phyloP scores from a whole-genome alignment of 1,284 basidiomycete genomes.

The Fistulinella staudtii region DNA sequence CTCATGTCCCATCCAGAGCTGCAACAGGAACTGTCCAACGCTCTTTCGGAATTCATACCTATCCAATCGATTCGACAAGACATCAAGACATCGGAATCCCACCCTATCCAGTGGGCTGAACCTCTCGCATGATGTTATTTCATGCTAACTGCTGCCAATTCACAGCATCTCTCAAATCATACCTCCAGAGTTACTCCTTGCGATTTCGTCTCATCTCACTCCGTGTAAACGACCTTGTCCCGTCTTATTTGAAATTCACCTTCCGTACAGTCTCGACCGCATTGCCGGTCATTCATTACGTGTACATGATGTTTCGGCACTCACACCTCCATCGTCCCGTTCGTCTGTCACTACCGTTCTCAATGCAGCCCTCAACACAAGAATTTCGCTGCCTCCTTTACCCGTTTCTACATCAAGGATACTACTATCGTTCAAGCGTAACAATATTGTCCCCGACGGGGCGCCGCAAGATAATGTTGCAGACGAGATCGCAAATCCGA shows the following conservation, averaged over 20 bases:
- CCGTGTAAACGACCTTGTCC: conserved; percentile 35
- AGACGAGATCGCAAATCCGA: conserved; percentile 2
- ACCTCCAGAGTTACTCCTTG: conserved; percentile 54
- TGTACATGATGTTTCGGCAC: conserved; percentile 13
- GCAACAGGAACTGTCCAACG: conserved; percentile 21
- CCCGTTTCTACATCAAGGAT: conserved; percentile 18
- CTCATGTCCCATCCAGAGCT: conserved; percentile 17
- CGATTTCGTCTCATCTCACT: conserved; percentile 52
- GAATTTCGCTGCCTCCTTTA: conserved; percentile 27
- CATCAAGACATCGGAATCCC: conserved; percentile 74
- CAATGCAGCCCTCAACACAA: conserved; percentile 43
- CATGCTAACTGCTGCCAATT: conserved; percentile 10
- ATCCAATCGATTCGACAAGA: conserved; percentile 3
- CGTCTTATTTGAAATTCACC: conserved; percentile 45
- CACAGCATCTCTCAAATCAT: conserved; percentile 63
- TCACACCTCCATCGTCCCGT: conserved; percentile 17
- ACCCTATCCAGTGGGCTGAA: conserved; percentile 85
- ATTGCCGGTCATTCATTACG: conserved; percentile 30
- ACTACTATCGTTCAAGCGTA: conserved; percentile 26
- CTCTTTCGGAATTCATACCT: conserved; percentile 20
- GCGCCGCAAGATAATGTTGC: background rate
- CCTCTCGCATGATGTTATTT: too few relatives aligned
- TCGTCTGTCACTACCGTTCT: conserved; percentile 40
- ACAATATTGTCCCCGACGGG: conserved; percentile 1
- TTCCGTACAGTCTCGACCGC: conserved; percentile 41